Evolutionary conservation across 1,284 basidiomycete species (phyloP).

Genomic region (Puccinia novopanici): DNA sequence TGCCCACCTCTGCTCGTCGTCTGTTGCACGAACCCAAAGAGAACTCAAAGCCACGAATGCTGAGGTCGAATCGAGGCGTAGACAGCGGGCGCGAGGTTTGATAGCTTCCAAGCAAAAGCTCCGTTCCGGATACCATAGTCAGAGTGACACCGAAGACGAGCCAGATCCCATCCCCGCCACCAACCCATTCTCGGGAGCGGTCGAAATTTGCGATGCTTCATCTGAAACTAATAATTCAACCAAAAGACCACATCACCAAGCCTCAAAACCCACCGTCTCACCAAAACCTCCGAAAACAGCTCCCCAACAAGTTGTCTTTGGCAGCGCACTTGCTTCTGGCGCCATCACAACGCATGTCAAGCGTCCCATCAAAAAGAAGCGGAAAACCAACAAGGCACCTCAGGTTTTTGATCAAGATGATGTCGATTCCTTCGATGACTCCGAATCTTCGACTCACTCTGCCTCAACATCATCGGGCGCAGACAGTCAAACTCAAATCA

Average conservation of each 20-base stretch:
- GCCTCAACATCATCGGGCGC: slow-evolving; percentile 1
- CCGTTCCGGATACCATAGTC: slow-evolving; percentile 41
- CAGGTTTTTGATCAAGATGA: not conserved
- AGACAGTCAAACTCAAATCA: not conserved
- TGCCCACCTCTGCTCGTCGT: slow-evolving; percentile 36
- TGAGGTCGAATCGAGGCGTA: slow-evolving; percentile 33
- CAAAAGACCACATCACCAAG: not conserved
- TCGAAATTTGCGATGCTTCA: slow-evolving; percentile 25
- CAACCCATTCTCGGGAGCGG: slow-evolving; percentile 40
- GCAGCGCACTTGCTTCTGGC: slow-evolving; percentile 30
- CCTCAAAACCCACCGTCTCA: slow-evolving; percentile 2
- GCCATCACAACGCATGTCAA: slow-evolving; percentile 19
- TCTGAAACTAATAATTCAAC: not conserved
- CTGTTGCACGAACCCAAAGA: slow-evolving; percentile 28
- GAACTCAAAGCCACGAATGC: slow-evolving; percentile 15
- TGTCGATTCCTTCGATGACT: slow-evolving; percentile 28
- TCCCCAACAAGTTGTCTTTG: not conserved
- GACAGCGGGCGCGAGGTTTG: slow-evolving; percentile 20
- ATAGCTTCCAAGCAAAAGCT: slow-evolving; percentile 31
- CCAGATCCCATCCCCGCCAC: not conserved
- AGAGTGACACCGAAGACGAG: slow-evolving; percentile 13
- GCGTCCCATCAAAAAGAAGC: slow-evolving; percentile 10
- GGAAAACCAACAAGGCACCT: not conserved
- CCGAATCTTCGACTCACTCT: slow-evolving; percentile 9
- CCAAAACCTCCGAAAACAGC: not conserved